Evolutionary conservation across 441 rosid species (phyloP), one percentile per base, ranked within the genome.

Genomic region (Brassica balearica): DNA sequence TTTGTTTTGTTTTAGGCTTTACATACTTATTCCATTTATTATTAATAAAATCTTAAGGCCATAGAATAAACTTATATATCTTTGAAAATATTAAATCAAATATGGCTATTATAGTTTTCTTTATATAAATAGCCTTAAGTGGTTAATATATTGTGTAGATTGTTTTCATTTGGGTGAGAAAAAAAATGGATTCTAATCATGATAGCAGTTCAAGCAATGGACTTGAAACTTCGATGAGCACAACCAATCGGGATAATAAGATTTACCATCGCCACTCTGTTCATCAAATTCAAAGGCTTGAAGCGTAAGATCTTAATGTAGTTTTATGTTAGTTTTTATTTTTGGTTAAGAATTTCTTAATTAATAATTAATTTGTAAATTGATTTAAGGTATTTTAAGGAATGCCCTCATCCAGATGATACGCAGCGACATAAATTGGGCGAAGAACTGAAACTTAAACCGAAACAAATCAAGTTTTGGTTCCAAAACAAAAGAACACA

Each of bases 401-500:
- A 90, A 0, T 89, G 84, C 36, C 91, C 91, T 1, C 91, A 92
- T 71, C 97, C 97, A 2, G 88, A 88, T 32, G 93, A 92, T 1
- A 76, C 36, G 9, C 95, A 90, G 65, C 77, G 91, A 66, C 77
- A 84, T 9, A 83, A 82, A 10, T 32, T 92, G 25, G 76, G 92
- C 56, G 80, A 60, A 58, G 93, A 92, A 23, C 72, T 92, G 34
- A 84, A 89, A 3, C 84, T 92, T 0, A 84, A 60, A 14, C 78
- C 86, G 4, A 87, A 74, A 72, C 97, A 90, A 76, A 82, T 92
- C 77, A 92, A 88, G 27, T 90, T 92, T 65, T 92, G 97, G 97
- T 92, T 92, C 74, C 93, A 89, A 70, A 90, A 90, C 87, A 92
- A 87, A 79, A 86, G 95, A 72, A 89, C 93, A 55, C 95, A 92